Percentiles rank a stretch among this genome's conserved stretches.
phyloP scores from a whole-genome alignment of 352 stramenopile species.

The Pythium folliculosum region DNA sequence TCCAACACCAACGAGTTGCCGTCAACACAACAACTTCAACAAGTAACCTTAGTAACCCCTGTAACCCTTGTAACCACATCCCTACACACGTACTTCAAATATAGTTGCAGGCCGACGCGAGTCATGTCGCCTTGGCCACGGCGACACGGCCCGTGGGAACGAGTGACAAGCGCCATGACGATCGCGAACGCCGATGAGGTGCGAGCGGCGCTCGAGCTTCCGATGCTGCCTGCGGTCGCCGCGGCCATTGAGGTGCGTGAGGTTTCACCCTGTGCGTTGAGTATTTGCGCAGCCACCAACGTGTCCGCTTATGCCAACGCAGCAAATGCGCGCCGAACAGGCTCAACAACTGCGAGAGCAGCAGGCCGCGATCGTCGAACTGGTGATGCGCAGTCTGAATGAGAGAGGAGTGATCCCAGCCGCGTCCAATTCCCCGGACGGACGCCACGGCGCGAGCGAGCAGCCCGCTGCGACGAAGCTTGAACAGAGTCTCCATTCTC shows the following conservation, averaged over 20 bases:
- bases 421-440: not conserved
- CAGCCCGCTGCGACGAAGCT: conserved; percentile 19
- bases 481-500: conserved; percentile 53
- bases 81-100: too few species aligned
- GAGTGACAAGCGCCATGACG: too few species aligned
- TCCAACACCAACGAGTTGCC: too few species aligned
- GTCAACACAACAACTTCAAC: too few species aligned
- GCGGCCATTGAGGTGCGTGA: conserved; percentile 30
- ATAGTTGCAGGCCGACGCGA: too few species aligned
- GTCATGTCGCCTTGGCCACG: too few species aligned
- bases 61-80: too few species aligned
- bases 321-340: conserved; percentile 46
- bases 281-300: not conserved
- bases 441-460: too few species aligned
- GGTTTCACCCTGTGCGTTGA: not conserved
- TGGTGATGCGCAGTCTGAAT: conserved; percentile 58
- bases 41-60: too few species aligned
- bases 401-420: conserved; percentile 23
- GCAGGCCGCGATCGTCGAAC: conserved; percentile 56
- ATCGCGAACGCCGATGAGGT: too few species aligned
- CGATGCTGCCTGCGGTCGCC: conserved; percentile 31
- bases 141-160: too few species aligned
- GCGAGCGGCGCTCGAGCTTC: not conserved
- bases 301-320: conserved; percentile 5
- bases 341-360: conserved; percentile 52